Conservation (phyloP, 305 asterid species). For the Solanum hybrid region DNA sequence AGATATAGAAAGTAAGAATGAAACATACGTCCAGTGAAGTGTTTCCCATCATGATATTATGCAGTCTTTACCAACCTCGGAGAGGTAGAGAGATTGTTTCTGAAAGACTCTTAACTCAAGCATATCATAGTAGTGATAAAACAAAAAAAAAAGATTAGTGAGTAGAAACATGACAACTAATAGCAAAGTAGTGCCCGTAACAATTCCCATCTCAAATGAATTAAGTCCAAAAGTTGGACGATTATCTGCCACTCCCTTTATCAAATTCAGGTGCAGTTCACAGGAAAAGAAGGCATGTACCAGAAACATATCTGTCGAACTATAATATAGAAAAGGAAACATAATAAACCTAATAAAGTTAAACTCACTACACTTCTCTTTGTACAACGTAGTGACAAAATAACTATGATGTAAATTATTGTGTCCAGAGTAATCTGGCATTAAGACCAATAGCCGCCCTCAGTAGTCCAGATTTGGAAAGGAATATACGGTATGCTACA, state of each 20-base stretch:
- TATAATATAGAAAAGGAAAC: not conserved
- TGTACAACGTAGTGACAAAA: not conserved
- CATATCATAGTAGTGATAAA: not conserved
- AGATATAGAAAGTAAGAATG: not conserved
- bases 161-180: not conserved
- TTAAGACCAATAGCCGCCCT: not conserved
- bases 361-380: not conserved
- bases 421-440: not conserved
- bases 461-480: not conserved
- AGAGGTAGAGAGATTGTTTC: not conserved
- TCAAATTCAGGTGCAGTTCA: not conserved
- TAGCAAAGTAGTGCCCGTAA: not conserved
- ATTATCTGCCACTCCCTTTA: not conserved
- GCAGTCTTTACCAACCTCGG: not conserved
- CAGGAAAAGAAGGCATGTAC: not conserved
- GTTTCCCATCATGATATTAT: not conserved
- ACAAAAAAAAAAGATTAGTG: not conserved
- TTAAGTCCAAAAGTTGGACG: not conserved
- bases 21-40: not conserved
- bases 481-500: not conserved
- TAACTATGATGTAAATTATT: not conserved
- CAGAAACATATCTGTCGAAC: not conserved
- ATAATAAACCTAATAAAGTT: not conserved
- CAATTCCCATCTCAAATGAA: not conserved
- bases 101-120: not conserved